Evolutionary conservation across 768 basidiomycete genomes (phyloP).

Genomic region (Mycena metata): DNA sequence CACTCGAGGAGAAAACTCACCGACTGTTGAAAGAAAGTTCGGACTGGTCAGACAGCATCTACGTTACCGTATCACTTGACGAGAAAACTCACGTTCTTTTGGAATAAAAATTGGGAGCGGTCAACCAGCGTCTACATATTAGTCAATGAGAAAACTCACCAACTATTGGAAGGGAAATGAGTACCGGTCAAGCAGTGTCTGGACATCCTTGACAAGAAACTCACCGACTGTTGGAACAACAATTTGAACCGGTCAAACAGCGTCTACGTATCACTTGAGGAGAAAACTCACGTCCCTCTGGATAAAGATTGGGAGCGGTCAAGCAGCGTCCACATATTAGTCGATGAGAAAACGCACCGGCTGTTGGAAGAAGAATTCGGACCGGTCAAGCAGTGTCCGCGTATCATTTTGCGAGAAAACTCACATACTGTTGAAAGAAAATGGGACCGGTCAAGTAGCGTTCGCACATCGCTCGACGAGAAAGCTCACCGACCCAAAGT

Average conservation of each 20-base stretch:
- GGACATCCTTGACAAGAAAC: not conserved
- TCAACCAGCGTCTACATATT: no score
- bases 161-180: conserved; percentile 3
- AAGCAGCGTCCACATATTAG: conserved; percentile 3
- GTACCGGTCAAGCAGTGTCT: conserved; percentile 6
- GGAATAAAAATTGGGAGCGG: no score
- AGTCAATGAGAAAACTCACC: no score
- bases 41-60: no score
- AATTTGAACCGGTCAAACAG: conserved; percentile 5
- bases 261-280: no score
- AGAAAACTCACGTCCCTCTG: not conserved
- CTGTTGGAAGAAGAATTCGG: not conserved
- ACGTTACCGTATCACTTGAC: no score
- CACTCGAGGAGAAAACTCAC: not conserved
- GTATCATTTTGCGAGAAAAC: not conserved
- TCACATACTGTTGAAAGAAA: conserved; percentile 5
- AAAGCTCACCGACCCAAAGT: not conserved
- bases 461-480: no score
- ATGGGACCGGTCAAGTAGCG: not conserved
- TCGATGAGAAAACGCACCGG: no score
- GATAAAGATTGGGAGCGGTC: not conserved
- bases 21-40: no score
- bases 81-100: no score
- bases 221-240: conserved; percentile 3
- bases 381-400: conserved; percentile 5